phyloP scores from a whole-genome alignment of 2,329 filamentous ascomycete species.

The Exutisphaerella laricina region DNA sequence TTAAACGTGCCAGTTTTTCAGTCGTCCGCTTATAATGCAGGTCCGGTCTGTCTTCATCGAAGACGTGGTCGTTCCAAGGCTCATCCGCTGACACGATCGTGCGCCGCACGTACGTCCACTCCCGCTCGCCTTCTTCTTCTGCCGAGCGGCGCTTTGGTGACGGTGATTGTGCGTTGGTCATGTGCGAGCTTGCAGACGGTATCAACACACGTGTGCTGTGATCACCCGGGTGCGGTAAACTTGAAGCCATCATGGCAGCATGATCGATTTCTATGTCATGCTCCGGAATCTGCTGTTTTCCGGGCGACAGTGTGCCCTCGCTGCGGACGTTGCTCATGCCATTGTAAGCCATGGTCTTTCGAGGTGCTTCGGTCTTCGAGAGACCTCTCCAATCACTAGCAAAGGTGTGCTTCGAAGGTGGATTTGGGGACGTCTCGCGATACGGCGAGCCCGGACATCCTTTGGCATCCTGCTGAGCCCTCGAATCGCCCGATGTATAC shows the following conservation, averaged over 20 bases:
- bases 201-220: slow-evolving; percentile 4
- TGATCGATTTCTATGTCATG: too few relatives aligned
- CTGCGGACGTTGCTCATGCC: too few relatives aligned
- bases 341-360: too few relatives aligned
- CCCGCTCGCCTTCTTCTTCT: slow-evolving; percentile 4
- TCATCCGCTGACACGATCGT: slow-evolving; percentile 6
- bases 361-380: background rate
- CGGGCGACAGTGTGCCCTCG: background rate
- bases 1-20: slow-evolving; percentile 10
- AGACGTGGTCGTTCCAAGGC: background rate
- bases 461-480: too few relatives aligned
- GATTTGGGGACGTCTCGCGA: too few relatives aligned
- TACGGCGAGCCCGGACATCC: too few relatives aligned
- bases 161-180: background rate
- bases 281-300: background rate
- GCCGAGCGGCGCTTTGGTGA: background rate
- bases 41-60: background rate
- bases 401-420: too few relatives aligned
- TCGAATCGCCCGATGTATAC: too few relatives aligned
- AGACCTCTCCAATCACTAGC: background rate
- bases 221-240: slow-evolving; percentile 8
- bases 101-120: slow-evolving; percentile 16
- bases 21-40: slow-evolving; percentile 11
- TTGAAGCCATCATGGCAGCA: too few relatives aligned
- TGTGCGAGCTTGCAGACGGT: slow-evolving; percentile 12